Base-by-base conservation (phyloP, 1,139 yeast genomes). In the Kurtzmaniella quercitrusa region DNA sequence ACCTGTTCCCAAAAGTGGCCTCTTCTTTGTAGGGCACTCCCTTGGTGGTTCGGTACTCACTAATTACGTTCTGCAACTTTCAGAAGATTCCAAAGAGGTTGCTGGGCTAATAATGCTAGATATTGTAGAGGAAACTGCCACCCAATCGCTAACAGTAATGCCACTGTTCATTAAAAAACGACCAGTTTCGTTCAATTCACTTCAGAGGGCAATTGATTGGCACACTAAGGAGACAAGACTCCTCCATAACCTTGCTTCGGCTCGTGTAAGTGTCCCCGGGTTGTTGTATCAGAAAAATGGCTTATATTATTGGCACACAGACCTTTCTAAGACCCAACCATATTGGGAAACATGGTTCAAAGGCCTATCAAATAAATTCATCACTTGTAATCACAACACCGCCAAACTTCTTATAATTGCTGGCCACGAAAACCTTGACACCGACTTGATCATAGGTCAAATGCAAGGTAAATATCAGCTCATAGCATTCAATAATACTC, bases 401-500 rank as follows among this genome's bases (percentile, higher is more conserved):
- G 82, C 93, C 1, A 85, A 89, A 55, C 56, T 93, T 43, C 70
- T 93, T 39, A 73, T 93, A 1, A 65, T 93, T n/a, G 95, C 98
- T 0, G 95, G 96, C 3, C 87, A 91, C 46, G 97, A 93, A 56
- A 80, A 88, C 9, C 69, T 94, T 25, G 98, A 94, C 62, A 89
- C 85, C 50, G 77, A 78, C 39, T 68, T 93, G 37, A 89, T 90
- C 60, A 83, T 93, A 45, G 98, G 97, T 0, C 98, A 94, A 63
- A 93, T 93, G 98, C 98, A 91, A 64, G 94, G 95, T 0, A 89
- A 87, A 58, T 93, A 85, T 60, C 98, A 93, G 62, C 72, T 93
- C 40, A 82, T 88, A 14, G 95, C 90, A 3, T 85, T 90, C 61
- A 82, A 79, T 49, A 66, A 66, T 46, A 56, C 83, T 47, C 62